Evolutionary conservation across 2,329 filamentous ascomycete species (phyloP), one percentile per base, ranked within the genome.

Genomic region (Penicillium capsulatum): DNA sequence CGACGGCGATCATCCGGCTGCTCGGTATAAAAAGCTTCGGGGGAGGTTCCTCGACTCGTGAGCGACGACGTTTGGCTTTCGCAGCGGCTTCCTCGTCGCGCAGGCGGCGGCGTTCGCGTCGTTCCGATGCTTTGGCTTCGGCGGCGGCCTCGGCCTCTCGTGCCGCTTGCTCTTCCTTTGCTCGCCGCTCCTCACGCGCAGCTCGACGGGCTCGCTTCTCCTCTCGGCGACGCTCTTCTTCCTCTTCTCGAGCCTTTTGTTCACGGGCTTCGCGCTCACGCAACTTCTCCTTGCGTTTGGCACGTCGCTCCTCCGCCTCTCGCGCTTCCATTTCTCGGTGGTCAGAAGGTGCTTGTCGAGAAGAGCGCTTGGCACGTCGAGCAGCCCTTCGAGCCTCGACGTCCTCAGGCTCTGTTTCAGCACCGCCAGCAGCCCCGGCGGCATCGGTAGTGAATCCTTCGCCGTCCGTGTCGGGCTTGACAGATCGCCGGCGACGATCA

Each of bases 331-430:
- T 47, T 16, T 64, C 63, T 4, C 59, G 60, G 6, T 54, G 43
- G 24, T 67, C 64, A 11, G 63, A 58, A 2, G 61, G 54, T 8
- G 54, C 65, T 19, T 64, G 59, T 32, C 60, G 61, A 17, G 63
- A 59, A 11, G 59, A 50, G 36, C 74, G 75, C 36, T 71, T 75
- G 1, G 78, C 74, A 40, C 75, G 76, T n/a, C 82, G 78, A 40
- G 80, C 79, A 19, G 77, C 79, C 31, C 74, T 75, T 33, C 79
- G 75, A 15, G 76, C 78, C 58, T 85, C 83, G 11, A 81, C 78
- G 3, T 74, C 68, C 37, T 70, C 70, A 16, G 52, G 62, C 27
- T 72, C 70, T 20, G 63, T 68, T 41, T 70, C 57, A 24, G 47
- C 51, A 4, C 49, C 56, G 11, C 40, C 55, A 3, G 36, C 67